phyloP scores from a whole-genome alignment of 768 basidiomycete genomes.

The Lactifluus volemus region DNA sequence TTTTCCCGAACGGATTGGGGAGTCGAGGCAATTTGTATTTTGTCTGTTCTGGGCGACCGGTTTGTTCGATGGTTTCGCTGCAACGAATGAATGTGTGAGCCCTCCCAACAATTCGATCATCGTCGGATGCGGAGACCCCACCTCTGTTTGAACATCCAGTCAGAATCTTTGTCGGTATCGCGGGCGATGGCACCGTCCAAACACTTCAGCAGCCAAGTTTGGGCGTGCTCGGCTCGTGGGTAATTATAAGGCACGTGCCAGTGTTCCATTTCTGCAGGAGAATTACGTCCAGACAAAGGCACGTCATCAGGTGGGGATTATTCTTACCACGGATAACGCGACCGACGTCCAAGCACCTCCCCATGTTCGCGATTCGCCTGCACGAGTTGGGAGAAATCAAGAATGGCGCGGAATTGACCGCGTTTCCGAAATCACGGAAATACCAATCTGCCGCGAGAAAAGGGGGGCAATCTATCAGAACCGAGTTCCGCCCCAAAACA shows the following conservation, averaged over 20 bases:
- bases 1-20: constrained; percentile 9
- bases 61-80: constrained; percentile 6
- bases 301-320: not conserved
- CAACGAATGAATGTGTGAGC: not conserved
- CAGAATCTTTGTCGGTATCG: constrained; percentile 6
- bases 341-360: not conserved
- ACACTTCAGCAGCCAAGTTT: constrained; percentile 31
- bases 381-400: not conserved
- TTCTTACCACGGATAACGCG: constrained; percentile 5
- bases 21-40: constrained; percentile 8
- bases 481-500: not conserved
- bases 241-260: constrained; percentile 38
- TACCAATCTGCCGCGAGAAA: constrained; percentile 1
- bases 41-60: constrained; percentile 9
- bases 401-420: not conserved
- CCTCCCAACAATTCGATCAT: not conserved
- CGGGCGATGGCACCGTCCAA: constrained; percentile 25
- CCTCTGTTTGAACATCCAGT: constrained; percentile 26
- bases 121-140: not conserved
- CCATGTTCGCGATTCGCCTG: not conserved
- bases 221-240: constrained; percentile 28
- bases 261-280: constrained; percentile 35
- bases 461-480: not conserved
- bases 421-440: not conserved
- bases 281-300: not conserved